phyloP scores from a whole-genome alignment of 106 monocot species.

The Apostasia ramifera region DNA sequence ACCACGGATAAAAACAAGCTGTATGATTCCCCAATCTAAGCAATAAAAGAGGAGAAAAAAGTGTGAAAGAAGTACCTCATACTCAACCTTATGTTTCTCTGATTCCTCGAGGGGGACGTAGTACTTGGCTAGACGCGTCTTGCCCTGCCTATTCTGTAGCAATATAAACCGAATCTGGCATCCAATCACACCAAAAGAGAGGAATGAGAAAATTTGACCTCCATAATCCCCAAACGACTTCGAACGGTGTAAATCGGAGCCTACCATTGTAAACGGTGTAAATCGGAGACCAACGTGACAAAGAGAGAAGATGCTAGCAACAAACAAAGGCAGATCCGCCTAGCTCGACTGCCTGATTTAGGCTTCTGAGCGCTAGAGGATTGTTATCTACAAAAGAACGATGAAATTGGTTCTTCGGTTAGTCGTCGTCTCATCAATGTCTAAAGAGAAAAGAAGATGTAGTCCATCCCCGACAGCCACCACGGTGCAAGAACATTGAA shows the following conservation, averaged over 20 bases:
- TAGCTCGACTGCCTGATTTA: not conserved
- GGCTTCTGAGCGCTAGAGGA: too few species aligned
- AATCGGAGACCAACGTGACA: not conserved
- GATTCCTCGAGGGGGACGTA: conserved; percentile 94
- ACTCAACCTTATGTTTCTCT: conserved; percentile 99
- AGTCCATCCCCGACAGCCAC: too few species aligned
- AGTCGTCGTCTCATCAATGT: too few species aligned
- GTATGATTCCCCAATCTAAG: not conserved
- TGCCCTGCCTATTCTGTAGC: conserved; percentile 95
- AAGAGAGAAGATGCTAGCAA: not conserved
- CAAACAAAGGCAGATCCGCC: not conserved
- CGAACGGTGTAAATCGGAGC: not conserved
- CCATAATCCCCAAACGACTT: not conserved
- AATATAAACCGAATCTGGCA: conserved; percentile 94
- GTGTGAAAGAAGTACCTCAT: conserved; percentile 47
- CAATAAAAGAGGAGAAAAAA: not conserved
- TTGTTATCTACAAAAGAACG: too few species aligned
- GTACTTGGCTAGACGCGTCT: conserved; percentile 97
- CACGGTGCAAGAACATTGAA: too few species aligned
- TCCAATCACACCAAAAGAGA: conserved; percentile 7
- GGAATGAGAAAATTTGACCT: not conserved
- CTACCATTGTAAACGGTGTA: not conserved
- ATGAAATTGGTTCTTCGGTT: too few species aligned
- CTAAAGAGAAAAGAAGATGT: too few species aligned
- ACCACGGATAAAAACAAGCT: too few species aligned